Evolutionary conservation across 495 filamentous ascomycete genomes (phyloP), one percentile per base, ranked within the genome.

Genomic region (Thermothielavioides terrestris): DNA sequence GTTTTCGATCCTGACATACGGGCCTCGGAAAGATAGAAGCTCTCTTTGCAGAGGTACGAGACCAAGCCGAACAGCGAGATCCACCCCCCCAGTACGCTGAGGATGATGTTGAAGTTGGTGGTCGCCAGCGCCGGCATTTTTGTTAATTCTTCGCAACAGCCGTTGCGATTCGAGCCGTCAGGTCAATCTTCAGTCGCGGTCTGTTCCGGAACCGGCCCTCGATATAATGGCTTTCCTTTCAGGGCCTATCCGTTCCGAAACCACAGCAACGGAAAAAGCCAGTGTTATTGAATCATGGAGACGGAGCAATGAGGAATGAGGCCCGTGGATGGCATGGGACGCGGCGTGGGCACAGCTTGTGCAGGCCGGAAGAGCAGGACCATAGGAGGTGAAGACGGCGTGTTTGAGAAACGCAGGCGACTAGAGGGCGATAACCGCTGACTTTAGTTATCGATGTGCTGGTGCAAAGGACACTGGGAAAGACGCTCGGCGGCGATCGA

Each of bases 11-110:
- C 21, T 41, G 12, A 77, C 85, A 50, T 71, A 90, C 88, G 75
- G 49, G 89, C 86, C 76, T 95, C 90, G 14, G 87, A 94, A 6
- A 97, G 77, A 60, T 94, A 95, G 63, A 89, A 90, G 55, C 79
- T 82, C 68, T 95, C 89, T 60, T 95, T 95, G 66, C 84, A 76
- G 10, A 95, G 76, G 65, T 90, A 94, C 3, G 87, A 92, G 0
- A 95, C 88, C 31, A 95, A 71, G 8, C 86, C 88, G 61, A 94
- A 97, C 18, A 94, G 58, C 2, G 85, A 88, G 36, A 97, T 82
- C 68, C 91, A 97, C 15, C 86, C 89, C 22, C 90, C 90, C 11
- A 95, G 68, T 9, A 84, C 81, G 49, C 86, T 82, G 59, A 86
- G 83, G 50, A 88, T 80, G 50, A 94, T 86, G 64, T 95, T 94